These are phyloP conservation scores for Porogramme epimiltina DNA, from an alignment of 1,284 basidiomycete genomes.

Conservation along the genomic window DNA sequence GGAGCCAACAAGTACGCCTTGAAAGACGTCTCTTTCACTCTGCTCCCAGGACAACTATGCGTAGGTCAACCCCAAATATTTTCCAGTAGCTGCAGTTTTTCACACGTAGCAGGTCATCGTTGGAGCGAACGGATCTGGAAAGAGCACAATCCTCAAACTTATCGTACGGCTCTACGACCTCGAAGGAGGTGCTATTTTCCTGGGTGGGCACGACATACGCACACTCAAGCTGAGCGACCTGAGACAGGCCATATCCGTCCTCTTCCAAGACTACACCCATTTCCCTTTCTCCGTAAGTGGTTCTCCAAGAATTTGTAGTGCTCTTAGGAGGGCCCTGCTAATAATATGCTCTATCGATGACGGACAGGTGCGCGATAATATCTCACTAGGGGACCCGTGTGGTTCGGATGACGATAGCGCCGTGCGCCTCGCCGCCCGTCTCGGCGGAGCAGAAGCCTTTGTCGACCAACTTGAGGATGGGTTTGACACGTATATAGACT, in stretches of 20 bases:
- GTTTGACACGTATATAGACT: constrained; percentile 62
- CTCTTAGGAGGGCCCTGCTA: no score
- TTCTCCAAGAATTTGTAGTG: no score
- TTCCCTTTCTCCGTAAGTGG: constrained; percentile 68
- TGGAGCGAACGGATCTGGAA: constrained; percentile 76
- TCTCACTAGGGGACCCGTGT: constrained; percentile 65
- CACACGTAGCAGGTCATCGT: constrained; percentile 64
- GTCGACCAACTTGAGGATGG: constrained; percentile 64
- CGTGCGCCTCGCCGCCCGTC: constrained; percentile 60
- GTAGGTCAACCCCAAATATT: constrained; percentile 39
- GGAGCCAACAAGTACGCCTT: constrained; percentile 57
- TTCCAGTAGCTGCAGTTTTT: background rate
- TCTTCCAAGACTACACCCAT: constrained; percentile 79
- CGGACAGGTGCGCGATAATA: constrained; percentile 77
- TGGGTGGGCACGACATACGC: constrained; percentile 65
- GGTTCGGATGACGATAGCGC: constrained; percentile 50
- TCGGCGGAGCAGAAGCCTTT: constrained; percentile 70
- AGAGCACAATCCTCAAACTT: constrained; percentile 77
- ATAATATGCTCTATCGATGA: no score
- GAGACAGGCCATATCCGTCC: constrained; percentile 60
- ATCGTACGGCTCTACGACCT: constrained; percentile 71
- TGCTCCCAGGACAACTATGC: constrained; percentile 71
- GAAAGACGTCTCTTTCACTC: constrained; percentile 65
- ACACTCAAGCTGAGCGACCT: constrained; percentile 63
- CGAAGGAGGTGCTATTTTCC: constrained; percentile 63